These are phyloP conservation scores for Thermomucor indicae-seudaticae DNA, from an alignment of 371 early-diverging fungal species.

Conservation along the genomic window DNA sequence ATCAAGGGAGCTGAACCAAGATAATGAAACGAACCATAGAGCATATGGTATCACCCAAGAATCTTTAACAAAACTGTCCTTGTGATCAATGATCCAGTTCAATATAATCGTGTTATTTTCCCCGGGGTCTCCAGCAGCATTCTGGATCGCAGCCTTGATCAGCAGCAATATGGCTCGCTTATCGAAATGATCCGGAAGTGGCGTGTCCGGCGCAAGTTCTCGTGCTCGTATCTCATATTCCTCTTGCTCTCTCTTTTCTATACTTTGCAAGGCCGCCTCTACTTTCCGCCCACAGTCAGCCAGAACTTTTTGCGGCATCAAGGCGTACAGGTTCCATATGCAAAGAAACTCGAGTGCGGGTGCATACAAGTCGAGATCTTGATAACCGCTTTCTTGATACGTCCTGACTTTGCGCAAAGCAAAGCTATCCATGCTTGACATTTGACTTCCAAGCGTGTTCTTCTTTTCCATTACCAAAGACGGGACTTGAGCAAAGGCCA, in stretches of 20 bases:
- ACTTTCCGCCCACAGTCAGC: constrained; percentile 22
- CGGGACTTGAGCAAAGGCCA: constrained; percentile 47
- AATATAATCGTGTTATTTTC: constrained; percentile 27
- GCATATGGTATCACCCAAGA: constrained; percentile 59
- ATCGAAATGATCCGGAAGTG: constrained; percentile 38
- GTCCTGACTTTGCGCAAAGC: constrained; percentile 50
- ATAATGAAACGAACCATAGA: constrained; percentile 37
- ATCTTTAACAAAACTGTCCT: constrained; percentile 36
- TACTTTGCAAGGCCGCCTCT: constrained; percentile 24
- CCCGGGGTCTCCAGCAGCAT: constrained; percentile 17
- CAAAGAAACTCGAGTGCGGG: constrained; percentile 58
- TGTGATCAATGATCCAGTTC: constrained; percentile 57
- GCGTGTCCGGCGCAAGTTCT: constrained; percentile 33
- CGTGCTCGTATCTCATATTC: constrained; percentile 33
- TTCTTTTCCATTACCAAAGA: constrained; percentile 42
- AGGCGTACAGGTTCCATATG: constrained; percentile 53
- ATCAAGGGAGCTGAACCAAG: neutral
- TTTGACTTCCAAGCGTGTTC: constrained; percentile 53
- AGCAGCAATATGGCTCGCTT: constrained; percentile 33
- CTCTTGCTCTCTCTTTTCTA: constrained; percentile 23
- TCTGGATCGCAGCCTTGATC: constrained; percentile 32
- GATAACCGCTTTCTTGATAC: constrained; percentile 48
- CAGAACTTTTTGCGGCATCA: constrained; percentile 34
- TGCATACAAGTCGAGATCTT: constrained; percentile 37
- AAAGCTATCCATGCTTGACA: constrained; percentile 52